Evolutionary conservation across 306 rosid genomes (phyloP), one percentile per base, ranked within the genome.

Genomic region (Morella rubra): DNA sequence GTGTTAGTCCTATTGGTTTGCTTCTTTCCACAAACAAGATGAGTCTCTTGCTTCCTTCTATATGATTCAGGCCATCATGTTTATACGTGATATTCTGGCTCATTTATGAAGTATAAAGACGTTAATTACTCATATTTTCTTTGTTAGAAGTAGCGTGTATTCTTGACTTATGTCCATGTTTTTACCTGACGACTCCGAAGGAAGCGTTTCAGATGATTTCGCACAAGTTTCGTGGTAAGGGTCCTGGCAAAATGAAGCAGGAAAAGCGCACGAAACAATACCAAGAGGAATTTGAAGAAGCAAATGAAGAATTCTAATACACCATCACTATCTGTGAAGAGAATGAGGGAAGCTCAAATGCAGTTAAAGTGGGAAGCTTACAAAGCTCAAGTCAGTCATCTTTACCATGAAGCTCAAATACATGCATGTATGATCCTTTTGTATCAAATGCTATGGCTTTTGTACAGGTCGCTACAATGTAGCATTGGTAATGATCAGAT

Each of bases 301-400:
- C 93, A 88, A 74, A 95, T 95, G 98, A 90, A 88, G 90, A 92
- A 96, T 80, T 89, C 96, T 2, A 96, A 92, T 82, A 92, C 97
- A 19, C 97, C 97, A 52, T 92, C 93, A 16, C 6, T 86, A 60
- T 92, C 97, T 62, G 93, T 88, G 69, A 93, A 89, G 96, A 89
- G 96, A 85, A 95, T 95, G 99, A 88, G 96, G 88, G 97, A 95
- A 67, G 83, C 99, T 40, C 99, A 92, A 82, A 91, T 93, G 81
- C 92, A 85, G 72, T 69, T 82, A 72, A 84, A 90, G 85, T 24
- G 27, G 27, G 27, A 24, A 24, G 27, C 27, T 24, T 0, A 24
- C 27, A 24, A 24, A 24, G 27, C 27, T 24, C 27, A 1, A 24
- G 27, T 24, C 27, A 24, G 27, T 24, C 0, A 24, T 24, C 27